Evolutionary conservation across 495 filamentous ascomycete species (phyloP).

Genomic region (Xylaria grammica): DNA sequence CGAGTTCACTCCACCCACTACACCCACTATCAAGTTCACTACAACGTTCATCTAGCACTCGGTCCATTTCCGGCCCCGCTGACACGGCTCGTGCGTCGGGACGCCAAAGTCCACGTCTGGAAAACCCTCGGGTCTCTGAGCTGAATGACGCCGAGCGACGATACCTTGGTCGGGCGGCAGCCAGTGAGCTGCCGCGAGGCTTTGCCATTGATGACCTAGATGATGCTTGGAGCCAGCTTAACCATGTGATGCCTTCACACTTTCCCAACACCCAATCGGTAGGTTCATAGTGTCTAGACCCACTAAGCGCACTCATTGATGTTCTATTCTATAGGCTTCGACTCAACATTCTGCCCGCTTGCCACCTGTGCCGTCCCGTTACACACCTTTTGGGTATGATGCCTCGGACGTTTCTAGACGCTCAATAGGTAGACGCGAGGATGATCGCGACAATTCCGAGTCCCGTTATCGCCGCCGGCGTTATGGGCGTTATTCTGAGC

Average conservation of each 20-base stretch:
- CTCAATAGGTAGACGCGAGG: background rate
- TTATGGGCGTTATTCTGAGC: background rate
- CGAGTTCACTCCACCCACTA: background rate
- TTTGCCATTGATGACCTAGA: background rate
- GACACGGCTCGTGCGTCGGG: background rate
- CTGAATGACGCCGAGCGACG: background rate
- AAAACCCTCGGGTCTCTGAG: background rate
- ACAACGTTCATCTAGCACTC: background rate
- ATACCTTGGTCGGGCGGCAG: background rate
- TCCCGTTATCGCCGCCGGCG: constrained; percentile 1
- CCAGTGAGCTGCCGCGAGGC: background rate
- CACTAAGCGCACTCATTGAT: background rate
- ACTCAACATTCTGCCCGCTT: background rate
- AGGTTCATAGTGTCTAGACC: background rate
- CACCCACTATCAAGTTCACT: too few relatives aligned
- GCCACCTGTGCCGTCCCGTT: background rate
- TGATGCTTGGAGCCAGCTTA: background rate
- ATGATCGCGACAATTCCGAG: background rate
- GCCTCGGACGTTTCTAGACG: background rate
- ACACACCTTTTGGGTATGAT: background rate
- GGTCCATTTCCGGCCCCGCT: background rate
- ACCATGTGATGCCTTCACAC: background rate
- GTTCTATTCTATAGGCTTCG: background rate
- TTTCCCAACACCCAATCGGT: background rate
- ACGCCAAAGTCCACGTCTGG: constrained; percentile 6